Evolutionary conservation across 805 yeast species (phyloP), one percentile per base, ranked within the genome.

Genomic region (Alloascoidea africana): DNA sequence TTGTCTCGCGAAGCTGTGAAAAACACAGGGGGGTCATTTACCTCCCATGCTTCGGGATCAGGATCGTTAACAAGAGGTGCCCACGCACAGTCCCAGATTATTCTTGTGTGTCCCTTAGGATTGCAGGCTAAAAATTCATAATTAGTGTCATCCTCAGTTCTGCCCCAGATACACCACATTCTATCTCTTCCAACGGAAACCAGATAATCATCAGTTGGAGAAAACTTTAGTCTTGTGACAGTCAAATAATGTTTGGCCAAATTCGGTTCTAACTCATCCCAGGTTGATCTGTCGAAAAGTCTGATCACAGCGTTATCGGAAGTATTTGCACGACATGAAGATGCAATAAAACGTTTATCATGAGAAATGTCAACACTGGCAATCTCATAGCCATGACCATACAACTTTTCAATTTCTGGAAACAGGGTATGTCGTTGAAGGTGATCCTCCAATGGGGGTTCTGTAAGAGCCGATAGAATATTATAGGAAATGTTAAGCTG

Each of bases 361-460:
- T 77, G 73, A 5, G 85, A 72, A 1, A 76, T 68, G 38, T 82
- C 94, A 32, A 86, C 66, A 34, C 89, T 69, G 0, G 85, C 73
- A 30, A 87, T 74, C 54, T 93, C 99, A 56, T 85, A 93, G 5
- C 99, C 99, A 55, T 91, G 99, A 0, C 99, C 99, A 51, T 91
- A 91, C 34, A 91, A 58, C 54, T 91, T 91, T 49, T 91, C 98
- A 39, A 79, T 62, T 52, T 91, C 99, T 0, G 98, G 98, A 79
- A 93, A 91, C 38, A 91, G 62, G 0, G 97, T 83, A 51, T 77
- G 84, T 50, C 97, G 68, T 54, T 91, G 97, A 17, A 91, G 62
- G 42, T 83, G 82, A 49, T 89, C 96, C 54, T 91, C 99, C 35
- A 79, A 59, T 0, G 98, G 97, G 5, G 94, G 87, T 0, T 58